A percentile compares a stretch with the other conserved stretches of the same genome.
These are phyloP conservation scores for Diaporthe ampelina DNA, from an alignment of 2,329 filamentous ascomycete species.

Conservation along the genomic window DNA sequence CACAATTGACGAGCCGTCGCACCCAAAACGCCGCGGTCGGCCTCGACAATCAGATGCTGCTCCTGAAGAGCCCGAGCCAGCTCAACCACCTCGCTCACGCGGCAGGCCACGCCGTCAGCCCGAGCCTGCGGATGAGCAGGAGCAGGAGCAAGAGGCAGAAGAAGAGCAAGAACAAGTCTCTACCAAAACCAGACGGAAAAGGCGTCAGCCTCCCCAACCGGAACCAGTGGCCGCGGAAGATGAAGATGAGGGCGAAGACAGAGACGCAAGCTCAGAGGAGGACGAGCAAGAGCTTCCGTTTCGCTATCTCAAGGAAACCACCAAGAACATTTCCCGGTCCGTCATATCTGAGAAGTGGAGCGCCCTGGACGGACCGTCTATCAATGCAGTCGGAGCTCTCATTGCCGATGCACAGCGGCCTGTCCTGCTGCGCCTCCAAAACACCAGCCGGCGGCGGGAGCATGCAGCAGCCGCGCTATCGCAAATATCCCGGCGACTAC, in stretches of 20 bases:
- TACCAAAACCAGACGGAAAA: slow-evolving; percentile 4
- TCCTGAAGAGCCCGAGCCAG: slow-evolving; percentile 3
- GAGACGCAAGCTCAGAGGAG: slow-evolving; percentile 22
- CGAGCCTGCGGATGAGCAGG: slow-evolving; percentile 39
- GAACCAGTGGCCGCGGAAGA: slow-evolving; percentile 23
- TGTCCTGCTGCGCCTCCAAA: slow-evolving; percentile 69
- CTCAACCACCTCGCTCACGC: slow-evolving; percentile 4
- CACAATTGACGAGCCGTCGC: slow-evolving; percentile 35
- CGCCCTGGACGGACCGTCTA: slow-evolving; percentile 66
- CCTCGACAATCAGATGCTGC: slow-evolving; percentile 36
- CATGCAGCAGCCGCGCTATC: slow-evolving; percentile 70
- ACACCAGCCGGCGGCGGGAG: slow-evolving; percentile 61
- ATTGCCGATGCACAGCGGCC: slow-evolving; percentile 72
- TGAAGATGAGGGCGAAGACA: neutral
- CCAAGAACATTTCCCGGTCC: slow-evolving; percentile 69
- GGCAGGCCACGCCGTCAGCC: slow-evolving; percentile 4
- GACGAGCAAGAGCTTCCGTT: slow-evolving; percentile 53
- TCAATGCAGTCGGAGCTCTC: slow-evolving; percentile 68
- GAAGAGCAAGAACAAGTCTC: slow-evolving; percentile 22
- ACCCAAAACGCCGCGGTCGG: slow-evolving; percentile 42
- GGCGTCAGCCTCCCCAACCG: neutral
- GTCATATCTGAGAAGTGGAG: slow-evolving; percentile 79
- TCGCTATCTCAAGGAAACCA: slow-evolving; percentile 65
- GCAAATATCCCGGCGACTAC: slow-evolving; percentile 67
- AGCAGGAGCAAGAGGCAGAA: slow-evolving; percentile 34